These are phyloP conservation scores for Raffaelea ambrosiae DNA, from an alignment of 2,329 filamentous ascomycete genomes.

Conservation along the genomic window DNA sequence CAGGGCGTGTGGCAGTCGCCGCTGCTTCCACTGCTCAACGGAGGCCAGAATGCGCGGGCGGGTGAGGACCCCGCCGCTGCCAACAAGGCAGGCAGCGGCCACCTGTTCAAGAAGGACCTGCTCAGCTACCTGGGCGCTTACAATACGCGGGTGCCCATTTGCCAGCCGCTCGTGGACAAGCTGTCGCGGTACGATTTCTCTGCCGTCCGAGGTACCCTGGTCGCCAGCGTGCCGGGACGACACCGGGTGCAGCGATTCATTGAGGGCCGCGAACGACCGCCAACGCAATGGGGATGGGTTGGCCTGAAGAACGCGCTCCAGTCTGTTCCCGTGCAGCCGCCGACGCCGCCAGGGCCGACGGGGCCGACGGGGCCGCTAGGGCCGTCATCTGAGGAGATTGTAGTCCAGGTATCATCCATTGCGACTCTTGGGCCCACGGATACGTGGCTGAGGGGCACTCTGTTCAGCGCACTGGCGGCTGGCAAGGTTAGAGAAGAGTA, in stretches of 20 bases:
- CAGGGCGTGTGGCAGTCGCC: conserved; percentile 78
- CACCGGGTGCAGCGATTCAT: conserved; percentile 44
- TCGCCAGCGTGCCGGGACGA: conserved; percentile 71
- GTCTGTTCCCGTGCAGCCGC: conserved; percentile 35
- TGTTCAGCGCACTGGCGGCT: no score
- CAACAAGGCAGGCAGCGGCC: conserved; percentile 44
- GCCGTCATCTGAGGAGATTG: no score
- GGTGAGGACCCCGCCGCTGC: conserved; percentile 3
- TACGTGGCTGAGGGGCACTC: conserved; percentile 63
- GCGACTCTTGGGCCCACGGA: conserved; percentile 66
- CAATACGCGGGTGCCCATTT: conserved; percentile 46
- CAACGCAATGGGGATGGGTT: conserved; percentile 68
- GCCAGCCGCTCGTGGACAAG: conserved; percentile 44
- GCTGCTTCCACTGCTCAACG: conserved; percentile 40
- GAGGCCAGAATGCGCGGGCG: no score
- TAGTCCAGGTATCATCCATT: conserved; percentile 69
- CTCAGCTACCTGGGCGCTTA: conserved; percentile 66
- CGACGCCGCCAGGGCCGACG: conserved; percentile 22
- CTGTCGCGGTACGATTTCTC: conserved; percentile 62
- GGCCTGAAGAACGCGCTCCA: conserved; percentile 53
- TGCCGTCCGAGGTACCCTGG: conserved; percentile 56
- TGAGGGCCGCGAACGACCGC: conserved; percentile 13
- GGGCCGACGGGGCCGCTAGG: no score
- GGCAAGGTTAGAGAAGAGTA: no score
- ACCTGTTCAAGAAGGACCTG: conserved; percentile 67